Base-by-base conservation (phyloP, 352 stramenopile species). In the Phytophthora nicotianae region DNA sequence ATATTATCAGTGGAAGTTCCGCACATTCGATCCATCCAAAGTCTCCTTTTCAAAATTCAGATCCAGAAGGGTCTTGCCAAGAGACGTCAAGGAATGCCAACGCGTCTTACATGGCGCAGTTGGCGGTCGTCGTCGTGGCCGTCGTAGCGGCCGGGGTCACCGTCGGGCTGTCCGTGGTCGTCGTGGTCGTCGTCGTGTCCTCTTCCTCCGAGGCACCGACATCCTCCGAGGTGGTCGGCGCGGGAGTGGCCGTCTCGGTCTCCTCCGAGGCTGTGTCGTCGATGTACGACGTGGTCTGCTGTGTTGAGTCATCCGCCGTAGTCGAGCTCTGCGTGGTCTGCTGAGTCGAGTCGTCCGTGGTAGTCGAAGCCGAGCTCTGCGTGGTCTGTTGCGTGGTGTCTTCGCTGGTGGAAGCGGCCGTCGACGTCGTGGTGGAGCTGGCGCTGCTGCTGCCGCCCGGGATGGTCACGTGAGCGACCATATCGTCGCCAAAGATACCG, bases 401-500 rank as follows among this genome's bases (percentile, higher is more conserved):
- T 3, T 59, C 50, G 14, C 27, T 65, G 21, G 56, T 55, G 20
- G 62, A 63, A 10, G 61, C 43, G 1, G 40, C 46, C 5, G 61
- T 65, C 21, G 61, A 64, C 32, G 60, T 55, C 7, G 52, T 63
- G 21, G 49, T 69, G 42, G 62, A 63, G 33, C 50, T 64, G 20
- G 35, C 58, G 47, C 32, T 52, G 41, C 38, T 65, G 29, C 50
- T 66, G 33, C 41, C 54, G 35, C 40, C 48, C 8, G 75, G 75
- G 52, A 85, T 74, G 29, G 55, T 61, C 37, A 82, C 66, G 64
- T 85, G 70, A 43, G 75, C 62, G 47, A 56, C 54, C 57, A 65
- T 75, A 61, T 87, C 75, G 53, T 73, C 69, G 20, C 58, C 68
- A 35, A 71, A 74, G 47, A 88, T 54, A 52, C 79, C 79, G 60